phyloP scores from a whole-genome alignment of 768 basidiomycete genomes.

The Guyanaporus albipodus region DNA sequence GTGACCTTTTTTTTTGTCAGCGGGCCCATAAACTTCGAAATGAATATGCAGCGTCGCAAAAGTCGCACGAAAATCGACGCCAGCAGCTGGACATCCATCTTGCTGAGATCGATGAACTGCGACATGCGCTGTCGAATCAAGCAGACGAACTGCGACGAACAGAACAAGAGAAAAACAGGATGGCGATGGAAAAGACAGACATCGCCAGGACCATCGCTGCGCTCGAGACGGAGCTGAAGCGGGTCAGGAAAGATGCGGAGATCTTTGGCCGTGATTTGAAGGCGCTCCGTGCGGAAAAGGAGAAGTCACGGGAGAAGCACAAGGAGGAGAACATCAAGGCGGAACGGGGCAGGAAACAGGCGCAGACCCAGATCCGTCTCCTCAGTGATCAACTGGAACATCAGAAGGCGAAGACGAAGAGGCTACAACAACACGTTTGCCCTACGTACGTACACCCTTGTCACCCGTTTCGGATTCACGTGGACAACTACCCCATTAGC shows the following conservation, averaged over 20 bases:
- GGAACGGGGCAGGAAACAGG: constrained; percentile 66
- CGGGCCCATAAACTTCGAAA: constrained; percentile 59
- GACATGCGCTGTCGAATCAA: constrained; percentile 57
- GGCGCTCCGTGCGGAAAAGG: constrained; percentile 61
- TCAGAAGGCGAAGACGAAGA: constrained; percentile 40
- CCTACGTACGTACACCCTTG: constrained; percentile 42
- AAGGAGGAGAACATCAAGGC: constrained; percentile 51
- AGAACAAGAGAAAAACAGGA: constrained; percentile 60
- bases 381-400: constrained; percentile 62
- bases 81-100: constrained; percentile 70
- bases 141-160: constrained; percentile 59
- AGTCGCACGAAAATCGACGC: constrained; percentile 65
- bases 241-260: constrained; percentile 74
- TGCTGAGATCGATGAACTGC: constrained; percentile 74
- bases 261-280: constrained; percentile 76
- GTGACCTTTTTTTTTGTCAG: constrained; percentile 27
- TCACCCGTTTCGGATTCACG: neutral
- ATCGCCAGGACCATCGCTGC: constrained; percentile 61
- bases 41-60: constrained; percentile 57
- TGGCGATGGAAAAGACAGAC: constrained; percentile 58
- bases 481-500: neutral
- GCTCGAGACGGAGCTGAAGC: constrained; percentile 69
- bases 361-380: constrained; percentile 59
- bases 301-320: constrained; percentile 51
- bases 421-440: constrained; percentile 54